Conservation (phyloP, 2,329 filamentous ascomycete species). For the Orbilia brochopaga region DNA sequence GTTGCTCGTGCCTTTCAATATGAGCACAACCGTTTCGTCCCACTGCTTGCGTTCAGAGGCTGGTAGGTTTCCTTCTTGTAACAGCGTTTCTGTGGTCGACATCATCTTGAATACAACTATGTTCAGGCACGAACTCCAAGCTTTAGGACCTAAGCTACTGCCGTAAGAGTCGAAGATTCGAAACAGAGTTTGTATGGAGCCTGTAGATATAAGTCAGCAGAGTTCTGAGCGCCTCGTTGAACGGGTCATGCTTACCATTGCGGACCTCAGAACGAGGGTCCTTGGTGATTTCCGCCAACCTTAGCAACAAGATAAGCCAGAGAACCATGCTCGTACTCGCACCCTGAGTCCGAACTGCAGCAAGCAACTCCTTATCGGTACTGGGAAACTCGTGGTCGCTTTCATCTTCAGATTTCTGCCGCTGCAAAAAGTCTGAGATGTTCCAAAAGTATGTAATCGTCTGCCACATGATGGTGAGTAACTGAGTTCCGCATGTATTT, state of each 20-base stretch:
- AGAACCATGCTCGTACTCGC: slow-evolving; percentile 72
- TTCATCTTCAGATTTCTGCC: slow-evolving; percentile 54
- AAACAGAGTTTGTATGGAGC: slow-evolving; percentile 85
- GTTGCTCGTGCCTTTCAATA: slow-evolving; percentile 73
- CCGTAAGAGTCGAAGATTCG: slow-evolving; percentile 92
- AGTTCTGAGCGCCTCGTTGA: slow-evolving; percentile 34
- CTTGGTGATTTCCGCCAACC: slow-evolving; percentile 73
- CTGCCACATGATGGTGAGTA: slow-evolving; percentile 58
- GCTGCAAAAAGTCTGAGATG: slow-evolving; percentile 80
- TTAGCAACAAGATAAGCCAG: slow-evolving; percentile 77
- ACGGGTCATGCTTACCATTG: slow-evolving; percentile 66
- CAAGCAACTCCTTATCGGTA: slow-evolving; percentile 66
- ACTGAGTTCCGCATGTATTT: slow-evolving; percentile 42
- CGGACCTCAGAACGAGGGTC: slow-evolving; percentile 76
- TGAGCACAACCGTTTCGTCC: slow-evolving; percentile 76
- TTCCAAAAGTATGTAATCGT: slow-evolving; percentile 97
- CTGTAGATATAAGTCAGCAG: slow-evolving; percentile 56
- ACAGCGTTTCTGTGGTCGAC: slow-evolving; percentile 55
- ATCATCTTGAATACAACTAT: slow-evolving; percentile 77
- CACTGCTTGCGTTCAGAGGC: slow-evolving; percentile 63
- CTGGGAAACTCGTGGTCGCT: slow-evolving; percentile 59
- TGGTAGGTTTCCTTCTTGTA: slow-evolving; percentile 54
- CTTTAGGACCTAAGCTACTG: slow-evolving; percentile 74
- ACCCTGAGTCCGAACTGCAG: slow-evolving; percentile 67
- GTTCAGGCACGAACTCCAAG: slow-evolving; percentile 83